These are phyloP conservation scores for Tolypocladium sp. DNA, from an alignment of 2,329 filamentous ascomycete genomes.

Conservation along the genomic window DNA sequence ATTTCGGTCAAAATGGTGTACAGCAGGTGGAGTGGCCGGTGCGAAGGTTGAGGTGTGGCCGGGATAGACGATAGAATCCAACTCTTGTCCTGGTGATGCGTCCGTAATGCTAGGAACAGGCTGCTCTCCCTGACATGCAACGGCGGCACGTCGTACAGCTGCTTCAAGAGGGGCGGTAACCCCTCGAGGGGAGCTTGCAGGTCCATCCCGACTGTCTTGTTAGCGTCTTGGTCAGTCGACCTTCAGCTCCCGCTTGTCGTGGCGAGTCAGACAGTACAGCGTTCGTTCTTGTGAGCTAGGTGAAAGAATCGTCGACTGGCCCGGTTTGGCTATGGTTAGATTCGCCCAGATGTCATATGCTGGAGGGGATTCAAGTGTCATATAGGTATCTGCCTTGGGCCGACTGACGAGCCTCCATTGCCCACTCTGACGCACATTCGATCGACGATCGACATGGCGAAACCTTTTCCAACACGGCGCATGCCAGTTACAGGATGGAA, in stretches of 20 bases:
- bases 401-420: not conserved
- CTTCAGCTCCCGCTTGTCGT: not conserved
- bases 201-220: conserved; percentile 5
- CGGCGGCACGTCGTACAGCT: conserved; percentile 10
- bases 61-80: conserved; percentile 13
- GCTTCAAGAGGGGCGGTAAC: conserved; percentile 7
- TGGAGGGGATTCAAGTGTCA: not conserved
- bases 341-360: not conserved
- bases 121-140: conserved; percentile 8
- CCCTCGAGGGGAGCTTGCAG: not conserved
- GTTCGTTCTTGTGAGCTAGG: not conserved
- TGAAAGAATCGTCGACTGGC: not conserved
- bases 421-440: conserved; percentile 2
- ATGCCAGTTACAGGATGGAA: conserved; percentile 11
- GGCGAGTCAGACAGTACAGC: not conserved
- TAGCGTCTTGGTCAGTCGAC: not conserved
- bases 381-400: not conserved
- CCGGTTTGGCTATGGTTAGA: not conserved
- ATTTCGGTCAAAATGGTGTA: conserved; percentile 13
- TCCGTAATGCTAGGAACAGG: conserved; percentile 5
- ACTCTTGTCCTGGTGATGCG: conserved; percentile 6
- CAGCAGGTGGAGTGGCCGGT: conserved; percentile 16
- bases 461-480: conserved; percentile 7
- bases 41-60: conserved; percentile 7
- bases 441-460: conserved; percentile 6